phyloP scores from a whole-genome alignment of 2,329 filamentous ascomycete genomes.

The Pseudogymnoascus sp. region DNA sequence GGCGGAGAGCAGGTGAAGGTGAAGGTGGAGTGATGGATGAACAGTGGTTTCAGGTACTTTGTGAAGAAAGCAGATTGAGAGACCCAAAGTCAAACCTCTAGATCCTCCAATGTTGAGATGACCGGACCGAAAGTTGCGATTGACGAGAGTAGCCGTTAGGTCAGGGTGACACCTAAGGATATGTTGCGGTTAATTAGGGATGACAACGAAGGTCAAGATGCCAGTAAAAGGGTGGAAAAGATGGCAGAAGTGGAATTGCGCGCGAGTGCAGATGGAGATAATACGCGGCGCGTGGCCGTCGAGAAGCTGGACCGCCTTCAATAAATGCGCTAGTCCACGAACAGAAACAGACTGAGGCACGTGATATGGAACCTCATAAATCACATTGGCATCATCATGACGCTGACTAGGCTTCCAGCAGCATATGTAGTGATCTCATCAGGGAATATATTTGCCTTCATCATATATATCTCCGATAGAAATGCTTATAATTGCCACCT shows the following conservation, averaged over 20 bases:
- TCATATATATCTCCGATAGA: not conserved
- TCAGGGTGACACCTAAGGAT: not conserved
- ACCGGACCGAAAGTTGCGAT: not conserved
- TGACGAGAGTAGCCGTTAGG: not conserved
- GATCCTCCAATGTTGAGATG: constrained; percentile 19
- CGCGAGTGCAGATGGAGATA: not conserved
- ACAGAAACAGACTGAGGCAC: not conserved
- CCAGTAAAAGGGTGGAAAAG: not conserved
- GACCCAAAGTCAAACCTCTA: constrained; percentile 30
- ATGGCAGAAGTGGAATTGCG: not conserved
- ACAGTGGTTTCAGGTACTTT: constrained; percentile 21
- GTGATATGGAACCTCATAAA: not conserved
- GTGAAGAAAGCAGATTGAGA: constrained; percentile 28
- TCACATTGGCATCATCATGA: not conserved
- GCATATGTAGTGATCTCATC: not conserved
- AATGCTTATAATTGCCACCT: not conserved
- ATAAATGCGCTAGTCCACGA: not conserved
- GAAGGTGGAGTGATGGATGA: constrained; percentile 27
- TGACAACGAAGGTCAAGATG: not conserved
- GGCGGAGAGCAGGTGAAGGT: constrained; percentile 25
- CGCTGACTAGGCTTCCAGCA: not conserved
- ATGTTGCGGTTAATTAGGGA: not conserved
- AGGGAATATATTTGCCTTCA: not conserved
- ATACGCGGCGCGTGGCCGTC: not conserved
- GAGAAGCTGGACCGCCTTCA: not conserved